Evolutionary conservation across 2,329 filamentous ascomycete genomes (phyloP), one percentile per base, ranked within the genome.

Genomic region (Alternaria conjuncta): DNA sequence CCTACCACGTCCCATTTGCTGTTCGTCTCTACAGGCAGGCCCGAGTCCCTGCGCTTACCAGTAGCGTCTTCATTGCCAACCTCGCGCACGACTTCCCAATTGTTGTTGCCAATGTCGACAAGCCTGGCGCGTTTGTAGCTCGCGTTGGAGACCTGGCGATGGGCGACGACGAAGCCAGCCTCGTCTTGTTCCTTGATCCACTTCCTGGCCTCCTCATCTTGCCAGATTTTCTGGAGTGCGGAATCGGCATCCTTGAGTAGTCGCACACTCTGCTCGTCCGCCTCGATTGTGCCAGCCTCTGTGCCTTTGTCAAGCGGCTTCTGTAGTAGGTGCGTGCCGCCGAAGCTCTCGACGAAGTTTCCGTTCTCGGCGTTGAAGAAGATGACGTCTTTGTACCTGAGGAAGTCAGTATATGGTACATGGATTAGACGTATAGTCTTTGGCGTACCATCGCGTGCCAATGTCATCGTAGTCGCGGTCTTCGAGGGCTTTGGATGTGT

Each of bases 391-490:
- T 79, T 79, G 74, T 79, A 65, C 63, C 63, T 65, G 25, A 28
- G 4, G 1, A 18, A 7, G 28, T 65, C 13, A 63, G 46, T 51
- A 49, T 12, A 13, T 23, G 23, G 9, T 20, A 23, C 20, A 9
- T 6, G 6, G 8, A 7, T 18, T 44, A 6, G 9, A 8, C 18
- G 41, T 26, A 23, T 26, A 10, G 15, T 18, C 13, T 12, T n/a
- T 28, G 4, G 21, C 55, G 3, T 65, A 78, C 76, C 76, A 79
- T 53, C 71, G 69, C 2, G 72, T 73, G 65, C 75, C 76, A 26
- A 75, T 64, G 60, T 79, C 77, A 46, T 79, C 76, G 66, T 73
- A 79, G 73, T 79, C 75, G 50, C 74, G 71, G 66, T 79, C 73
- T 57, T 72, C 67, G 43, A 79, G 73, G 3, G 61, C 64, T 9